phyloP scores from a whole-genome alignment of 176 grass and related monocot species.

The Zoysia japonica region DNA sequence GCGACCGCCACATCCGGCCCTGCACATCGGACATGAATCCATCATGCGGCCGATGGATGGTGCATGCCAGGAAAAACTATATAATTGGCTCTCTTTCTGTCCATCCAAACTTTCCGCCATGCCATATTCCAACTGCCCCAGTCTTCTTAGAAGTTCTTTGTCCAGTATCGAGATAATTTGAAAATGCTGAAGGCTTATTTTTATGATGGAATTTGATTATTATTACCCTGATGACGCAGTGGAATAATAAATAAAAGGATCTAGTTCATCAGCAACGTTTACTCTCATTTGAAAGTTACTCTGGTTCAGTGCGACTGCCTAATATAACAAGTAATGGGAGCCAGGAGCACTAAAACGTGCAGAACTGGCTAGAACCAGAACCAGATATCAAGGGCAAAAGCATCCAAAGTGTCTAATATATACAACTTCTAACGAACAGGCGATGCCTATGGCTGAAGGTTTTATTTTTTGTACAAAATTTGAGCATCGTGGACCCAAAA shows the following conservation, averaged over 20 bases:
- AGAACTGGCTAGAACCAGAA: neutral
- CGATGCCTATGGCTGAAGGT: no score
- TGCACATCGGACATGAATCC: slow-evolving; percentile 46
- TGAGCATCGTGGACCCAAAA: no score
- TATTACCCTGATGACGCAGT: no score
- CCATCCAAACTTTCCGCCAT: neutral
- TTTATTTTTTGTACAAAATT: no score
- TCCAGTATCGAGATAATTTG: neutral
- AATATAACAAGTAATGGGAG: neutral
- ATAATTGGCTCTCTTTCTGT: neutral
- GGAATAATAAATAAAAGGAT: no score
- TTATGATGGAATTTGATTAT: no score
- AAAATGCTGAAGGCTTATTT: neutral
- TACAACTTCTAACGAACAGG: neutral
- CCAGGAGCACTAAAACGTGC: no score
- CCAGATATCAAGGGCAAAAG: neutral
- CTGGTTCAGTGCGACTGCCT: neutral
- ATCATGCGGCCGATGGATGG: slow-evolving; percentile 44
- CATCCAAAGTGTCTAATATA: neutral
- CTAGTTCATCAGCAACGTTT: no score
- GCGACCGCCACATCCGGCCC: slow-evolving; percentile 60
- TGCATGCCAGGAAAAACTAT: neutral
- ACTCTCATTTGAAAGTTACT: neutral
- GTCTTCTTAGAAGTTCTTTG: neutral
- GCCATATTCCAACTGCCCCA: neutral